phyloP scores from a whole-genome alignment of 1,284 basidiomycete species.

The Exsudoporus floridanus region DNA sequence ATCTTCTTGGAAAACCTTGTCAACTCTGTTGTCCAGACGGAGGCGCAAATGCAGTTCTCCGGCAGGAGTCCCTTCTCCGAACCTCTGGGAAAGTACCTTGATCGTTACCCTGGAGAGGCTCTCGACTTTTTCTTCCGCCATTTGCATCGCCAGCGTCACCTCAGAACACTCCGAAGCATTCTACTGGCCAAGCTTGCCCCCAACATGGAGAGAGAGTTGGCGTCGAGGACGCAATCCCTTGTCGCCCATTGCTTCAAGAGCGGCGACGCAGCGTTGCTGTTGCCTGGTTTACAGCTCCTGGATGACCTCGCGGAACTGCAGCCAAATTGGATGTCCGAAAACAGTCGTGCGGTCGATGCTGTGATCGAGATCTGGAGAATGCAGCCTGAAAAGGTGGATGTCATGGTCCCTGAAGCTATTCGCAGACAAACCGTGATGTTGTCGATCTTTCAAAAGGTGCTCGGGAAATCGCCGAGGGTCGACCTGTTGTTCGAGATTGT shows the following conservation, averaged over 20 bases:
- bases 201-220: slow-evolving; percentile 73
- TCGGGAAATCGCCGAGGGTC: slow-evolving; percentile 70
- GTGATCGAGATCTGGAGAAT: slow-evolving; percentile 74
- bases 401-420: slow-evolving; percentile 51
- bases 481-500: slow-evolving; percentile 90
- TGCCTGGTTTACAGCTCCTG: slow-evolving; percentile 76
- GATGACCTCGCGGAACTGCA: slow-evolving; percentile 72
- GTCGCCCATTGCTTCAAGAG: slow-evolving; percentile 60
- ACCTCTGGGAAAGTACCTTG: slow-evolving; percentile 87
- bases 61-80: slow-evolving; percentile 92
- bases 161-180: slow-evolving; percentile 81
- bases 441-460: slow-evolving; percentile 73
- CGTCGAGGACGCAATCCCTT: slow-evolving; percentile 61
- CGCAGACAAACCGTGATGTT: slow-evolving; percentile 72
- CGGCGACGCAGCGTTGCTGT: slow-evolving; percentile 52
- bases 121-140: slow-evolving; percentile 84
- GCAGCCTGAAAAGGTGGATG: slow-evolving; percentile 47
- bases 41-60: slow-evolving; percentile 88
- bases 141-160: slow-evolving; percentile 70
- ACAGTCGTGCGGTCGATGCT: slow-evolving; percentile 63
- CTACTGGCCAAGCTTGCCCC: slow-evolving; percentile 77
- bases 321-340: slow-evolving; percentile 73
- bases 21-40: slow-evolving; percentile 90
- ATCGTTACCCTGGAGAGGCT: slow-evolving; percentile 87
- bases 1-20: slow-evolving; percentile 90